These are phyloP conservation scores for Chaetomium cochliodes DNA, from an alignment of 495 filamentous ascomycete genomes.

Conservation along the genomic window DNA sequence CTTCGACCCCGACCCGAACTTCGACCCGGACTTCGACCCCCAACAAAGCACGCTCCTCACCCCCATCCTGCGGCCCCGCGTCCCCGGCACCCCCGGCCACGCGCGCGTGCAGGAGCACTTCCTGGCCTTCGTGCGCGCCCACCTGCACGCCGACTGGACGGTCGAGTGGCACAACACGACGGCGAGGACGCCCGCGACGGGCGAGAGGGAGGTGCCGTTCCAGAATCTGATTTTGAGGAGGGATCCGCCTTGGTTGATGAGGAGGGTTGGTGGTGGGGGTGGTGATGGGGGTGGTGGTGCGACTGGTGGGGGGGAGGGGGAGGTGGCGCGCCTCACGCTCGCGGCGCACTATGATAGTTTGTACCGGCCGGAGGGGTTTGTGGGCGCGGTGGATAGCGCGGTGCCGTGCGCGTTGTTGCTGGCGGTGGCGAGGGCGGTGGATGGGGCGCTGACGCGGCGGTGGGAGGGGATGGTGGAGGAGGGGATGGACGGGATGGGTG, in stretches of 20 bases:
- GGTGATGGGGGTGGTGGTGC: no score
- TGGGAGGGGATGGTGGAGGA: slow-evolving; percentile 66
- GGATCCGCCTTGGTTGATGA: slow-evolving; percentile 76
- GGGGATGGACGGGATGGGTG: slow-evolving; percentile 49
- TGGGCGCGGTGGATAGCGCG: slow-evolving; percentile 90
- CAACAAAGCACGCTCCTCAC: slow-evolving; percentile 70
- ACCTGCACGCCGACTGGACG: slow-evolving; percentile 71
- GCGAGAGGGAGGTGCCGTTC: slow-evolving; percentile 71
- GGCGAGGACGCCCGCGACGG: slow-evolving; percentile 70
- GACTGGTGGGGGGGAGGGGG: slow-evolving; percentile 46
- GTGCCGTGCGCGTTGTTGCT: slow-evolving; percentile 90
- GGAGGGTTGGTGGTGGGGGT: neutral
- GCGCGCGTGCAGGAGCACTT: slow-evolving; percentile 71
- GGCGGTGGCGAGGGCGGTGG: slow-evolving; percentile 77
- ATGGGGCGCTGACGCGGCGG: slow-evolving; percentile 73
- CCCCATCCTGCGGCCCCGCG: slow-evolving; percentile 85
- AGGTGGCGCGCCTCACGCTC: slow-evolving; percentile 76
- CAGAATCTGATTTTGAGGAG: slow-evolving; percentile 82
- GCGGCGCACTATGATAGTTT: slow-evolving; percentile 95
- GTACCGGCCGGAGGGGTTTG: slow-evolving; percentile 78
- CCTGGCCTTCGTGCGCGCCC: slow-evolving; percentile 67
- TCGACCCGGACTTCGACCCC: slow-evolving; percentile 75
- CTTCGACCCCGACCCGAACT: slow-evolving; percentile 33
- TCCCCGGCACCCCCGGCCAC: slow-evolving; percentile 74
- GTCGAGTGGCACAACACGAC: slow-evolving; percentile 85